Conservation (phyloP, 2,329 filamentous ascomycete species). For the Chaetomium sp. region DNA sequence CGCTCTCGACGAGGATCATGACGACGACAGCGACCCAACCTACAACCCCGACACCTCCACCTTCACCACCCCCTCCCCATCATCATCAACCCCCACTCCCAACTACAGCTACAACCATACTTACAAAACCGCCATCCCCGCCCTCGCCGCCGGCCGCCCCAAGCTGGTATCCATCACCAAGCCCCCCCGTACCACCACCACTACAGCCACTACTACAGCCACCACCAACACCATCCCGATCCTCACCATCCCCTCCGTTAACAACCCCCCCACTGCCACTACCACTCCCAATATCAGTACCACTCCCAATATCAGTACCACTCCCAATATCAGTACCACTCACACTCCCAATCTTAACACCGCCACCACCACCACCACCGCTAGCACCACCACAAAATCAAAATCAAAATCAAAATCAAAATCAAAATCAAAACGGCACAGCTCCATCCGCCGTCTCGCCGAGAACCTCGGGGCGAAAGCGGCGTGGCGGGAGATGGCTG, state of each 20-base stretch:
- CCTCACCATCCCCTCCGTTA: too few species aligned
- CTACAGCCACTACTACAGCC: too few species aligned
- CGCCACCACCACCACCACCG: too few species aligned
- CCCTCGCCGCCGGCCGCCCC: conserved; percentile 7
- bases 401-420: background rate
- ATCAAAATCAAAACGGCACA: conserved; percentile 9
- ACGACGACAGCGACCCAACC: background rate
- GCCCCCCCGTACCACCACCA: too few species aligned
- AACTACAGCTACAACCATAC: background rate
- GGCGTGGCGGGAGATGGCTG: conserved; percentile 12
- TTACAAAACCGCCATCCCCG: conserved; percentile 16
- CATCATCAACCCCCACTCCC: background rate
- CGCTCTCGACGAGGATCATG: too few species aligned
- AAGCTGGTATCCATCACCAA: conserved; percentile 19
- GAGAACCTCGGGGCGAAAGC: conserved; percentile 14
- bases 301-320: too few species aligned
- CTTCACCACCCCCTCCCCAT: background rate
- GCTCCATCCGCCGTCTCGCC: conserved; percentile 16
- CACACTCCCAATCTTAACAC: too few species aligned
- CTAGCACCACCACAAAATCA: background rate
- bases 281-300: too few species aligned
- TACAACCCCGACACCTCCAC: background rate
- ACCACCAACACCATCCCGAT: too few species aligned
- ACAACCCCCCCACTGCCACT: too few species aligned
- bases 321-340: too few species aligned